These are phyloP conservation scores for Dactylellina cionopaga DNA, from an alignment of 2,329 filamentous ascomycete species.

Conservation along the genomic window DNA sequence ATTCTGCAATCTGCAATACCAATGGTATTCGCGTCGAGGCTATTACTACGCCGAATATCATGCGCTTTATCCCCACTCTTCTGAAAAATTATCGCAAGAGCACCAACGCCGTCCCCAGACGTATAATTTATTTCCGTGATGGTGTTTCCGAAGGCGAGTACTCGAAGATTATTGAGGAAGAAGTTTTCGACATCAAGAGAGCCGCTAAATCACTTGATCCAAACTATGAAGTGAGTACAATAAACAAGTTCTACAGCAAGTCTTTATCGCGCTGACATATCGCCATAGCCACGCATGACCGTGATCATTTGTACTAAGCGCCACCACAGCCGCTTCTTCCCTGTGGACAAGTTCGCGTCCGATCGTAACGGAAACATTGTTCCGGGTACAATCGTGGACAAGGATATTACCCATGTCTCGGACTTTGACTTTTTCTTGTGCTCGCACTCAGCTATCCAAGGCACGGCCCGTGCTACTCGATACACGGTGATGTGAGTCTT, in stretches of 20 bases:
- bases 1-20: constrained; percentile 80
- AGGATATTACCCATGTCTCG: constrained; percentile 87
- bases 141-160: constrained; percentile 92
- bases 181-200: constrained; percentile 76
- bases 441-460: constrained; percentile 84
- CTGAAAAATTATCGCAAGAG: constrained; percentile 62
- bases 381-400: constrained; percentile 87
- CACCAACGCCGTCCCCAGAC: constrained; percentile 75
- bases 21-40: constrained; percentile 87
- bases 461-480: constrained; percentile 89
- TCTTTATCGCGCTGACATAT: constrained; percentile 1
- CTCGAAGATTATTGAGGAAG: constrained; percentile 78
- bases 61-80: constrained; percentile 73
- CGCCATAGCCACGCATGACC: constrained; percentile 74
- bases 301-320: constrained; percentile 92
- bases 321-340: constrained; percentile 94
- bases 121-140: constrained; percentile 91
- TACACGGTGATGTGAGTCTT: constrained; percentile 78
- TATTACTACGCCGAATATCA: constrained; percentile 73
- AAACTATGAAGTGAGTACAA: constrained; percentile 13
- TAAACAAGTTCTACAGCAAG: background rate
- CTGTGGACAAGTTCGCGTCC: constrained; percentile 66
- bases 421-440: constrained; percentile 87
- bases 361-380: constrained; percentile 84
- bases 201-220: constrained; percentile 52